Base-by-base conservation (phyloP, 768 basidiomycete species). In the Mycena albidolilacea region DNA sequence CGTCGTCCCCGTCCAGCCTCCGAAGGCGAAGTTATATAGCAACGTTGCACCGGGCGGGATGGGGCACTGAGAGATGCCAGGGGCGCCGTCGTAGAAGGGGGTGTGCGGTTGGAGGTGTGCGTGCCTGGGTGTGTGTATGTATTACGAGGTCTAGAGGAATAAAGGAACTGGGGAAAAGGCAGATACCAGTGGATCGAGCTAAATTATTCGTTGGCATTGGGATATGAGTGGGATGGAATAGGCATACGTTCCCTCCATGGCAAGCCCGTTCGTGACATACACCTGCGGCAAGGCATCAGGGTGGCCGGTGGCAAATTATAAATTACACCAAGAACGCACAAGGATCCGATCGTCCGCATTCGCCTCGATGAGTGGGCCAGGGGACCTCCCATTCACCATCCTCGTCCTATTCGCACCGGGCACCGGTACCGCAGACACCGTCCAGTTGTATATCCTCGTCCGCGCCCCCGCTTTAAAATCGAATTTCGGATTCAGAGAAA, bases 11-110 rank as follows among this genome's bases (percentile, higher is more conserved):
- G 81, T 82, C 75, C 84, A 87, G 15, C 82, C 81, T 21, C 85
- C 83, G 50, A 88, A 76, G 7, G 84, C 85, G 66, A 85, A 88
- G 60, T 78, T 83, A 72, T 83, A 85, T 1, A 81, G 78, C 76
- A 70, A 46, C 64, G 83, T 84, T 74, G 82, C 79, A 30, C 87
- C 87, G 5, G 88, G 83, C n/a, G 88, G 88, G 43, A 89, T 89
- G 11, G 86, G 85, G 74, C 89, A 89, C 75, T 89, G 85, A 0
- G 88, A 86, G 55, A 89, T 82, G 10, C 83, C 84, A 9, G 77
- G 79, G 0, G 87, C 83, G 2, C 88, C 88, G 64, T 89, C 88
- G 75, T 85, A 87, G 72, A 82, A 87, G 68, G 85, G 84, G 1
- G 88, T 88, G 5, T 48, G 3, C 14, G 68, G 68, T 73, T 84